These are phyloP conservation scores for Zizania palustris DNA, from an alignment of 202 grass and related monocot genomes.

Conservation along the genomic window DNA sequence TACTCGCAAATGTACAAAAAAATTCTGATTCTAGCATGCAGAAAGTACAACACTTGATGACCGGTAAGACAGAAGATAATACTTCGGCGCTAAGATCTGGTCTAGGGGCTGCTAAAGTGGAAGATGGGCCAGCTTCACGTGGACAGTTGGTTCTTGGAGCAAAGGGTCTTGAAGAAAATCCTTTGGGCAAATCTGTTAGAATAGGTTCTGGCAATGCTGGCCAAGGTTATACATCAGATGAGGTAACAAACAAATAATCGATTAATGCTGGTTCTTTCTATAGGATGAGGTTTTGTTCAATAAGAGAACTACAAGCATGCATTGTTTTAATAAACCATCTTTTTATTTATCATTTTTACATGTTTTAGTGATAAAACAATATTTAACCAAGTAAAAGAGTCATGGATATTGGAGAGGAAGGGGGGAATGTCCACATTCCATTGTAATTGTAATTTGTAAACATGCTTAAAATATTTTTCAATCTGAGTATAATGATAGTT, in stretches of 20 bases:
- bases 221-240: slow-evolving; percentile 97
- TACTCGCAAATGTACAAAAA: slow-evolving; percentile 66
- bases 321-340: neutral
- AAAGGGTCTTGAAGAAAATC: slow-evolving; percentile 78
- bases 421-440: neutral
- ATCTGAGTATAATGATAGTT: slow-evolving; percentile 15
- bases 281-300: slow-evolving; percentile 2
- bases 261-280: slow-evolving; percentile 14
- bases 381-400: neutral
- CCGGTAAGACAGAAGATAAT: slow-evolving; percentile 72
- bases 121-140: slow-evolving; percentile 67
- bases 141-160: slow-evolving; percentile 63
- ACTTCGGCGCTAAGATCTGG: slow-evolving; percentile 52
- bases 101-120: slow-evolving; percentile 65
- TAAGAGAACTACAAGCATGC: neutral
- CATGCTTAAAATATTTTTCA: neutral
- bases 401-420: slow-evolving; percentile 16
- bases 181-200: slow-evolving; percentile 63
- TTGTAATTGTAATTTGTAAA: neutral
- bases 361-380: slow-evolving; percentile 9
- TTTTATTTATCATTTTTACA: slow-evolving; percentile 6
- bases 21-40: slow-evolving; percentile 69
- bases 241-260: slow-evolving; percentile 58
- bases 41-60: slow-evolving; percentile 78
- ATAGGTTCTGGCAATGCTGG: slow-evolving; percentile 97